Conservation (phyloP, 2,329 filamentous ascomycete species). For the Chaetothyriales sp. region DNA sequence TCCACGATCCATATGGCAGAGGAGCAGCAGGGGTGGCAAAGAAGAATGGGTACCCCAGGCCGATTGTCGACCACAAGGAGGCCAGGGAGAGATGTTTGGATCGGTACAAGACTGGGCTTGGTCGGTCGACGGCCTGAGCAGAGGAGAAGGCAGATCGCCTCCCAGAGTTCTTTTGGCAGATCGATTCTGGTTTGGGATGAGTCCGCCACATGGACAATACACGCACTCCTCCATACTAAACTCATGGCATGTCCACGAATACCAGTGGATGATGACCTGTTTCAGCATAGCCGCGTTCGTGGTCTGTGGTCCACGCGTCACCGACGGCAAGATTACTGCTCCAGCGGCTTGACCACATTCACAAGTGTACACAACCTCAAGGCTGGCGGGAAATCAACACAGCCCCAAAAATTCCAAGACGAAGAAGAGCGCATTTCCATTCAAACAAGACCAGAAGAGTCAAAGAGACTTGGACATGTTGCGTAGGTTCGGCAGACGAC, state of each 20-base stretch:
- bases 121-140: conserved; percentile 31
- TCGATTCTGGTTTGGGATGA: neutral
- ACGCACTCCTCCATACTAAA: too few relatives aligned
- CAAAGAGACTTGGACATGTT: too few relatives aligned
- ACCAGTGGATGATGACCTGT: neutral
- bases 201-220: too few relatives aligned
- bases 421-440: too few relatives aligned
- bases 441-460: too few relatives aligned
- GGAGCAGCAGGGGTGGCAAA: conserved; percentile 44
- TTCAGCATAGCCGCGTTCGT: neutral
- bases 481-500: too few relatives aligned
- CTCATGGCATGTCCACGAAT: too few relatives aligned
- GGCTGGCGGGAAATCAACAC: too few relatives aligned
- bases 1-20: conserved; percentile 67
- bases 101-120: conserved; percentile 54
- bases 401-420: too few relatives aligned
- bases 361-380: too few relatives aligned
- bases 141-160: neutral
- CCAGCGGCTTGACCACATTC: neutral
- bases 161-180: neutral
- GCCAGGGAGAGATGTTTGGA: conserved; percentile 51
- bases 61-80: conserved; percentile 59
- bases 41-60: conserved; percentile 56
- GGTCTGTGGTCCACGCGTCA: neutral
- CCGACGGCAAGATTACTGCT: neutral